Evolutionary conservation across 352 stramenopile species (phyloP), one percentile per base, ranked within the genome.

Genomic region (Phytophthora constricta): DNA sequence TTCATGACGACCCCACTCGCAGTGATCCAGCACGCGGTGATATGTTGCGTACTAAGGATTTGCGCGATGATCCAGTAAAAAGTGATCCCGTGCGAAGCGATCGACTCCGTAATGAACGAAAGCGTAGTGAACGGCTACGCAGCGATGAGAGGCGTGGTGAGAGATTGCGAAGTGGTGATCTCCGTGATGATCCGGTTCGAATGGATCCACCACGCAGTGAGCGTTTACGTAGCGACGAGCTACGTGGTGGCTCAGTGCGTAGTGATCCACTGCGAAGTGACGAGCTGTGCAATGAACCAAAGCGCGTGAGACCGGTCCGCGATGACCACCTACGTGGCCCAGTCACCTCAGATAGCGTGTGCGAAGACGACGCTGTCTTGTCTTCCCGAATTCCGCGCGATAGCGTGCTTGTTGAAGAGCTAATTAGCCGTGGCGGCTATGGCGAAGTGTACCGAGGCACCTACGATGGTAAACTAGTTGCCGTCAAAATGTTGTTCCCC

Each of bases 401-500:
- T 26, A 68, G 64, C 23, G 59, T 89, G 22, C 42, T 77, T 5
- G 58, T 77, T 5, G 58, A 72, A 14, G 51, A 82, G 4, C 58
- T 85, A n/a, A 74, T 89, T 57, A 76, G 72, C 27, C 59, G 74
- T 13, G 82, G 82, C 23, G 78, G 71, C 0, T 91, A 87, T 51
- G 79, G 77, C 4, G 78, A 89, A 63, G 78, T 91, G 2, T 91
- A 84, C 58, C 60, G 58, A 19, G 82, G 82, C 1, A 60, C 26
- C 0, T 88, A 77, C 28, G 61, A 80, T 14, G 49, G 60, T 19
- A 43, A 72, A 10, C 39, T 62, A 0, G 78, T 91, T 5, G 76
- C 80, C 0, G 70, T 88, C 54, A 89, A 91, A 70, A 76, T 72
- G 55, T 48, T 91, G 20, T 75, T 85, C 26, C 76, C 74, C 0